Conservation (phyloP, 169 alveolate species). For the Cryptosporidium andersoni region DNA sequence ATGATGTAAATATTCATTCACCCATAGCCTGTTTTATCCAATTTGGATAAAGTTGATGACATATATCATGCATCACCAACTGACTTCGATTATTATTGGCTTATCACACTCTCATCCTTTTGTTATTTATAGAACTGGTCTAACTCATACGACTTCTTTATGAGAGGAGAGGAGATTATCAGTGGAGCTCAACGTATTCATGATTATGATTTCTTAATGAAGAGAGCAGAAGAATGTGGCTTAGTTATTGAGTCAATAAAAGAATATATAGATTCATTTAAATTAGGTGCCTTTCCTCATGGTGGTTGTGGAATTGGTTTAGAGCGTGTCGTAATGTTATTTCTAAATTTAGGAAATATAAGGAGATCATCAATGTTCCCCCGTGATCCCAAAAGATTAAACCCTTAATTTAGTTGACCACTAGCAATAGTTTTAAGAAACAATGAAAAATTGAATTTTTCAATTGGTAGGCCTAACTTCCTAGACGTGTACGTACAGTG, state of each 20-base stretch:
- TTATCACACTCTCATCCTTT: not conserved
- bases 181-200: slow-evolving; percentile 99
- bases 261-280: slow-evolving; percentile 90
- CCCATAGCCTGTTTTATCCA: slow-evolving; percentile 66
- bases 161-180: slow-evolving; percentile 99
- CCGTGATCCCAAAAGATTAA: slow-evolving; percentile 97
- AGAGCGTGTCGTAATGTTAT: slow-evolving; percentile 98
- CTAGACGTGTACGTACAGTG: not conserved
- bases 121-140: slow-evolving; percentile 76
- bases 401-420: slow-evolving; percentile 83
- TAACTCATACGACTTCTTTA: slow-evolving; percentile 97
- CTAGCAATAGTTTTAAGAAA: not conserved
- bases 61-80: slow-evolving; percentile 71
- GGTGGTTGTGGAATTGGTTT: slow-evolving; percentile 99
- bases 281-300: slow-evolving; percentile 97
- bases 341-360: slow-evolving; percentile 93
- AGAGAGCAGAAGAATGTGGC: slow-evolving; percentile 75
- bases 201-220: slow-evolving; percentile 91
- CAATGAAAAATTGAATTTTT: not conserved
- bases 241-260: slow-evolving; percentile 76
- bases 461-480: not conserved
- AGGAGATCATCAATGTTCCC: slow-evolving; percentile 98
- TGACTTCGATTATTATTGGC: slow-evolving; percentile 16
- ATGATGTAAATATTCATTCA: slow-evolving; percentile 62
- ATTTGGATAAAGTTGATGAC: slow-evolving; percentile 36